Conservation (phyloP, 495 filamentous ascomycete genomes). For the Aspergillus ostianus region DNA sequence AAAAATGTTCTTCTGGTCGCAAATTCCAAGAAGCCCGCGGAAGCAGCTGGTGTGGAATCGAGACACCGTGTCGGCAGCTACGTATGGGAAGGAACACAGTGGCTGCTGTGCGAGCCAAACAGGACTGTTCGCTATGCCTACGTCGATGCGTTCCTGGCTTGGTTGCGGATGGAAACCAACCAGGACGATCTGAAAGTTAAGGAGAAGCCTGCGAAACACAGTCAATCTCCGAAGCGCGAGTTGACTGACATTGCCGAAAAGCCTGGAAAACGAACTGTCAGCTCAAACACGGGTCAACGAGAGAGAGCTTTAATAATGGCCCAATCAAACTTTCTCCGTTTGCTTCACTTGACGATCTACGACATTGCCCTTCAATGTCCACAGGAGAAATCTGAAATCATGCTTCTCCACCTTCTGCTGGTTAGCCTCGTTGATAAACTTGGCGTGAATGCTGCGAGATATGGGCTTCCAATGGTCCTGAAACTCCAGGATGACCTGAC, state of each 20-base stretch:
- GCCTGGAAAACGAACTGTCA: slow-evolving; percentile 62
- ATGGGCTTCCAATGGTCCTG: slow-evolving; percentile 83
- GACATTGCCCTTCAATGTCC: slow-evolving; percentile 75
- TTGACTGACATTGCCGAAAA: slow-evolving; percentile 27
- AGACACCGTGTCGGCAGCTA: slow-evolving; percentile 71
- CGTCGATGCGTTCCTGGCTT: slow-evolving; percentile 74
- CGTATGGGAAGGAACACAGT: slow-evolving; percentile 90
- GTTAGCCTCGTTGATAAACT: slow-evolving; percentile 68
- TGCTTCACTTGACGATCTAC: slow-evolving; percentile 85
- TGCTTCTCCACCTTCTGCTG: slow-evolving; percentile 73
- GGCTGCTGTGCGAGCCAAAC: slow-evolving; percentile 77
- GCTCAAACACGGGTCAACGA: slow-evolving; percentile 46
- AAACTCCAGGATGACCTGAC: slow-evolving; percentile 81
- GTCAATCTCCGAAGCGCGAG: slow-evolving; percentile 30
- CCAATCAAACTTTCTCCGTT: slow-evolving; percentile 69
- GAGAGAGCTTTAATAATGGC: slow-evolving; percentile 55
- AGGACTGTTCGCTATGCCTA: slow-evolving; percentile 77
- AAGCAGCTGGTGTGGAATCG: slow-evolving; percentile 58
- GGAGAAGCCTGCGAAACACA: slow-evolving; percentile 51
- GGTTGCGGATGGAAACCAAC: slow-evolving; percentile 77
- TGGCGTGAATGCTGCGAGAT: slow-evolving; percentile 78
- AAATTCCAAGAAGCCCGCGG: slow-evolving; percentile 60
- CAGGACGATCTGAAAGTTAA: slow-evolving; percentile 60
- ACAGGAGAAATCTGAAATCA: slow-evolving; percentile 66
- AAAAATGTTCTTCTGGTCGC: slow-evolving; percentile 78